Conservation (phyloP, 2,329 filamentous ascomycete species). For the Penicillium olsonii region DNA sequence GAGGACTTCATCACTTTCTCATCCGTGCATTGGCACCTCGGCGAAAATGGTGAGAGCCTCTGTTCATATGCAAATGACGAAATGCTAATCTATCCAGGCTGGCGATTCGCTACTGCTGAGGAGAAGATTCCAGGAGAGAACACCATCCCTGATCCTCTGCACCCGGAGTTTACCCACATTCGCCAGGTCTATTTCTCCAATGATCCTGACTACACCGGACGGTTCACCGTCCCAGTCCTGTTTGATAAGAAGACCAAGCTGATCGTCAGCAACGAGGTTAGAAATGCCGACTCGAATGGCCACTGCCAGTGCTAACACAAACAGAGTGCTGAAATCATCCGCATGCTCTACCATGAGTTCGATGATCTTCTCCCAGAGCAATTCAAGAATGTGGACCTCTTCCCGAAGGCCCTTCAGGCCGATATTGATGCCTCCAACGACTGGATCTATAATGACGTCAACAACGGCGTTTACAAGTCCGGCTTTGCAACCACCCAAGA, state of each 20-base stretch:
- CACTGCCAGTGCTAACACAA: constrained; percentile 3
- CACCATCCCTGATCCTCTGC: constrained; percentile 59
- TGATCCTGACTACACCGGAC: constrained; percentile 70
- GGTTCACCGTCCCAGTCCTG: constrained; percentile 85
- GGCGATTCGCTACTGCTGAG: constrained; percentile 74
- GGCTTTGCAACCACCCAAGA: constrained; percentile 84
- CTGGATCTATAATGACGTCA: constrained; percentile 72
- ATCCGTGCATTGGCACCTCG: constrained; percentile 91
- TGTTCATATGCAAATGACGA: neutral
- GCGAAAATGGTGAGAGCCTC: constrained; percentile 56
- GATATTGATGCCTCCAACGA: constrained; percentile 76
- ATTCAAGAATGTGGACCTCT: constrained; percentile 64
- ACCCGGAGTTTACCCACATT: constrained; percentile 68
- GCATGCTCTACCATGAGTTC: constrained; percentile 84
- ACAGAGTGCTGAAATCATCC: constrained; percentile 77
- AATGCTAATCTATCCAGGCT: constrained; percentile 54
- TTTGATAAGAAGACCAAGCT: constrained; percentile 68
- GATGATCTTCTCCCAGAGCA: constrained; percentile 66
- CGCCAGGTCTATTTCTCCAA: constrained; percentile 78
- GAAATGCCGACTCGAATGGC: constrained; percentile 1
- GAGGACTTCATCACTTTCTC: constrained; percentile 79
- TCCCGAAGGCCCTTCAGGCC: constrained; percentile 63
- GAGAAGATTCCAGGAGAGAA: constrained; percentile 61
- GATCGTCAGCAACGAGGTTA: constrained; percentile 85
- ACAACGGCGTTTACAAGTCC: constrained; percentile 57